Evolutionary conservation across 176 grass and related monocot species (phyloP).

Genomic region (Hyparrhenia diplandra): DNA sequence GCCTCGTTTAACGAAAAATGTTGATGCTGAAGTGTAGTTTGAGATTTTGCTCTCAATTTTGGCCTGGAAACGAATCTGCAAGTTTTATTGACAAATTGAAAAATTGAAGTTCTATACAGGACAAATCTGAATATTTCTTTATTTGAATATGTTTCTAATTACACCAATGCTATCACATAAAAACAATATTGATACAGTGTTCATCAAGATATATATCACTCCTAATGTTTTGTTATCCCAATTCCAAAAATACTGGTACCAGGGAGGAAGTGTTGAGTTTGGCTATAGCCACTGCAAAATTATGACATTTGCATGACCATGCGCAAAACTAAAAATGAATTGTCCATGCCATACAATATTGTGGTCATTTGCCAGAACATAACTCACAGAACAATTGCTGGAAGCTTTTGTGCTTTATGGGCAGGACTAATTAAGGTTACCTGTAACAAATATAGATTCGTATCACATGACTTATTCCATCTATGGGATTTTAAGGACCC

Average conservation of each 20-base stretch:
- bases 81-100: neutral
- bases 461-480: neutral
- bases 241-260: neutral
- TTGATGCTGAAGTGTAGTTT: neutral
- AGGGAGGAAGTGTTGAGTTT: neutral
- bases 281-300: neutral
- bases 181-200: neutral
- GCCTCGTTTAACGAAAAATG: neutral
- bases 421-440: neutral
- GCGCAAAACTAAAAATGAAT: neutral
- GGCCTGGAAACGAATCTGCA: neutral
- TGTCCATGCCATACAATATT: neutral
- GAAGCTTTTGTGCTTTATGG: neutral
- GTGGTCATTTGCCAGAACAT: neutral
- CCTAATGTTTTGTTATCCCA: neutral
- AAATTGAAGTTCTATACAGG: neutral
- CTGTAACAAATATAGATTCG: neutral
- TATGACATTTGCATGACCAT: neutral
- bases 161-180: neutral
- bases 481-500: neutral
- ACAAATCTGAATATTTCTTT: neutral
- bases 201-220: neutral
- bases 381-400: neutral
- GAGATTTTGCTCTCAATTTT: neutral
- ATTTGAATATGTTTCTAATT: neutral